Evolutionary conservation across 2,329 filamentous ascomycete genomes (phyloP).

Genomic region (Aspergillus chevalieri): DNA sequence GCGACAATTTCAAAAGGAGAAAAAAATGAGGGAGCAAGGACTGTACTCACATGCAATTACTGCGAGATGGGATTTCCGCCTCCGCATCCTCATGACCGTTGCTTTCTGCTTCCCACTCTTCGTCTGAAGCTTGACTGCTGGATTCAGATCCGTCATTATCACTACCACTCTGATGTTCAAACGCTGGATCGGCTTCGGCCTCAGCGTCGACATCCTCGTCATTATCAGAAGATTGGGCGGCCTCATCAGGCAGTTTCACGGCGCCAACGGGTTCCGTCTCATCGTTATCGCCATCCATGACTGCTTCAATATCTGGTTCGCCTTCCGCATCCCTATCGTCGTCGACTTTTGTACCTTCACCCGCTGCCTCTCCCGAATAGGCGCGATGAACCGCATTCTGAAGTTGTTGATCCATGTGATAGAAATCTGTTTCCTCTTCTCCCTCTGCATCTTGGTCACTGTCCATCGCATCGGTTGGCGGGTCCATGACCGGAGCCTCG

Average conservation of each 20-base stretch:
- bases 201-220: slow-evolving; percentile 38
- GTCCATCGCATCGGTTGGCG: slow-evolving; percentile 28
- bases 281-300: slow-evolving; percentile 36
- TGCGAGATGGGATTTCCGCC: slow-evolving; percentile 45
- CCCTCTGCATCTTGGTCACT: slow-evolving; percentile 41
- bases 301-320: slow-evolving; percentile 15
- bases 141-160: slow-evolving; percentile 36
- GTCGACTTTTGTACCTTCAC: slow-evolving; percentile 27
- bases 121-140: slow-evolving; percentile 54
- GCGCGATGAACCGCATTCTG: slow-evolving; percentile 33
- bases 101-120: slow-evolving; percentile 45
- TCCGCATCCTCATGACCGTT: slow-evolving; percentile 42
- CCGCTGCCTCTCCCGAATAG: slow-evolving; percentile 26
- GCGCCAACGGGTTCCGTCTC: slow-evolving; percentile 36
- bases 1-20: background rate
- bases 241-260: slow-evolving; percentile 30
- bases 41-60: slow-evolving; percentile 60
- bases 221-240: slow-evolving; percentile 27
- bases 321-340: slow-evolving; percentile 27
- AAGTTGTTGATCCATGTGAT: slow-evolving; percentile 34
- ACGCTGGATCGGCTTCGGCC: slow-evolving; percentile 38
- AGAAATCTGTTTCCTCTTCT: slow-evolving; percentile 39
- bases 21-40: slow-evolving; percentile 11
- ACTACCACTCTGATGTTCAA: slow-evolving; percentile 34
- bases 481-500: slow-evolving; percentile 28